phyloP scores from a whole-genome alignment of 2,329 filamentous ascomycete species.

The Fusarium redolens region DNA sequence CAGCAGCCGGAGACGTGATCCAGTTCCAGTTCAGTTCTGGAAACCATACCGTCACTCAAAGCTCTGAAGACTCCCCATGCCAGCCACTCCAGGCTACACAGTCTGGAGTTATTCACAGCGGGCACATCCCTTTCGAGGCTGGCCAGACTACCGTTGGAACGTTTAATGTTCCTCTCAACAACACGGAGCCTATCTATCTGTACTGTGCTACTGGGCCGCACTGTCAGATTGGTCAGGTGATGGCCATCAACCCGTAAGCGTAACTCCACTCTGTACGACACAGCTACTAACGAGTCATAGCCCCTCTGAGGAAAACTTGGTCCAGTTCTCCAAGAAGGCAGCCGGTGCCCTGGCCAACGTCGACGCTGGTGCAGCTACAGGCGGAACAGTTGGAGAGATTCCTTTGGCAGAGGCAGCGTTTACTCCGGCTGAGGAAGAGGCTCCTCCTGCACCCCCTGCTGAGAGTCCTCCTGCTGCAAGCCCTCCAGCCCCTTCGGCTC shows the following conservation, averaged over 20 bases:
- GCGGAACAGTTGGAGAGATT: constrained; percentile 39
- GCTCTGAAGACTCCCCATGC: constrained; percentile 50
- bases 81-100: constrained; percentile 51
- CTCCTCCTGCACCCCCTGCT: constrained; percentile 12
- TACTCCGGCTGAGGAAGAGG: constrained; percentile 24
- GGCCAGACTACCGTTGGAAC: constrained; percentile 54
- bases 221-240: constrained; percentile 62
- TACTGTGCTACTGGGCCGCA: constrained; percentile 63
- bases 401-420: constrained; percentile 37
- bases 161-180: constrained; percentile 60
- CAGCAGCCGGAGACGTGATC: constrained; percentile 52
- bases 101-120: constrained; percentile 52
- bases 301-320: constrained; percentile 32
- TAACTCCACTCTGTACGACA: accelerated
- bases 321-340: constrained; percentile 34
- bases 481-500: neutral
- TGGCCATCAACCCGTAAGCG: constrained; percentile 61
- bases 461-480: constrained; percentile 4
- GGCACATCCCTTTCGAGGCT: constrained; percentile 53
- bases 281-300: neutral
- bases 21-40: constrained; percentile 58
- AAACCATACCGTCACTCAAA: constrained; percentile 59
- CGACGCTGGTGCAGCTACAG: constrained; percentile 31
- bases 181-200: constrained; percentile 59
- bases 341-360: constrained; percentile 34